Percentiles rank a stretch among this genome's conserved stretches.
Conservation (phyloP, 1,139 yeast species). For the Meyerozyma smithsonii region DNA sequence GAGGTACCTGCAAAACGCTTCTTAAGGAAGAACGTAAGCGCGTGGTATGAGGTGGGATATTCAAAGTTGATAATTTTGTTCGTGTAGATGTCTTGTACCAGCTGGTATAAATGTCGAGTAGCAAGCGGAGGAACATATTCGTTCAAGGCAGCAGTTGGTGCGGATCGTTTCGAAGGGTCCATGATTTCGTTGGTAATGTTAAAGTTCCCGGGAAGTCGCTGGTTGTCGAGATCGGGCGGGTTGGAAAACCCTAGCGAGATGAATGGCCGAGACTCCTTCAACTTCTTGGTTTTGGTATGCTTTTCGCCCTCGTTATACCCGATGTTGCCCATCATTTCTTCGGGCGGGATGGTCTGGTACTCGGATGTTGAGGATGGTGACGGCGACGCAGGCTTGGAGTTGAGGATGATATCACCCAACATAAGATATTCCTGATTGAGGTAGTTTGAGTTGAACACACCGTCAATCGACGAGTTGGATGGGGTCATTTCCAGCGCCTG, state of each 20-base stretch:
- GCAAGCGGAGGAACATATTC: slow-evolving; percentile 52
- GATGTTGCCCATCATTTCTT: slow-evolving; percentile 6
- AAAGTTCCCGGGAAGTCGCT: slow-evolving; percentile 3
- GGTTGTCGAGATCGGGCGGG: slow-evolving; percentile 1
- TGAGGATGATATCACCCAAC: slow-evolving; percentile 50
- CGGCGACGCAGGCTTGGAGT: slow-evolving; percentile 51
- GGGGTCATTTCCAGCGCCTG: slow-evolving; percentile 9
- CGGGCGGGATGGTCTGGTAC: slow-evolving; percentile 13
- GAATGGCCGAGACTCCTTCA: slow-evolving; percentile 30
- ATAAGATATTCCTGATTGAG: slow-evolving; percentile 54
- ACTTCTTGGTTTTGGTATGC: not conserved
- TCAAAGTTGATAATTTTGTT: slow-evolving; percentile 54
- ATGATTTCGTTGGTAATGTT: slow-evolving; percentile 9
- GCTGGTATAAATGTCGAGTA: slow-evolving; percentile 55
- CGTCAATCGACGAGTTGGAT: slow-evolving; percentile 15
- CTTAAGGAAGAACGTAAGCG: slow-evolving; percentile 52
- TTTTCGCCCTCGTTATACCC: slow-evolving; percentile 6
- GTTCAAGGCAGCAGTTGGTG: slow-evolving; percentile 14
- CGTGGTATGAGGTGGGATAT: slow-evolving; percentile 65
- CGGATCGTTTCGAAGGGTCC: slow-evolving; percentile 3
- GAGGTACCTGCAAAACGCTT: slow-evolving; percentile 45
- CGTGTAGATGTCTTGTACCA: slow-evolving; percentile 62
- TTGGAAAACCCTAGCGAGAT: slow-evolving; percentile 34
- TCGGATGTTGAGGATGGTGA: slow-evolving; percentile 32
- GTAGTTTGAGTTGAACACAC: slow-evolving; percentile 33